These are phyloP conservation scores for Kuraishia piskuri DNA, from an alignment of 805 yeast genomes.

Conservation along the genomic window DNA sequence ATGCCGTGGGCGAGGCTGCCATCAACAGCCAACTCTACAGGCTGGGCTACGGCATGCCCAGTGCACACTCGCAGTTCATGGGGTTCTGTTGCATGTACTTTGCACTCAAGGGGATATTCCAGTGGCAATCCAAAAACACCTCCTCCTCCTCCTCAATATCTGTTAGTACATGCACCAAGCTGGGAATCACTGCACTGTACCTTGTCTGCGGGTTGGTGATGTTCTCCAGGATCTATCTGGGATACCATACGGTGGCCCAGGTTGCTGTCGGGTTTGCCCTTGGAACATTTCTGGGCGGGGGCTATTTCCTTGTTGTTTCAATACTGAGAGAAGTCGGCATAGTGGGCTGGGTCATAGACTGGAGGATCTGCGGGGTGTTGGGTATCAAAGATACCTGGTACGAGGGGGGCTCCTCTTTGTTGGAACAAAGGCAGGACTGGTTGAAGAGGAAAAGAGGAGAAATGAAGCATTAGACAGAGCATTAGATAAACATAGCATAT, in stretches of 20 bases:
- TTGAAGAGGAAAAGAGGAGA: neutral
- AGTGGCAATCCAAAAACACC: constrained; percentile 25
- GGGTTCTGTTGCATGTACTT: constrained; percentile 67
- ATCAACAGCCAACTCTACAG: constrained; percentile 20
- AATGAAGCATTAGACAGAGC: neutral
- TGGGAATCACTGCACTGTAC: constrained; percentile 21
- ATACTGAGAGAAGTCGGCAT: constrained; percentile 60
- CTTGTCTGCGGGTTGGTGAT: constrained; percentile 36
- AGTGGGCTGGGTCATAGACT: constrained; percentile 51
- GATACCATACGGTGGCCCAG: constrained; percentile 70
- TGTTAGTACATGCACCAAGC: constrained; percentile 9
- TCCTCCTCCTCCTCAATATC: constrained; percentile 10
- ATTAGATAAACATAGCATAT: neutral
- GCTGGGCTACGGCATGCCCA: constrained; percentile 89
- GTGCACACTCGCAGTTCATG: constrained; percentile 95
- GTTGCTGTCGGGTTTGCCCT: constrained; percentile 62
- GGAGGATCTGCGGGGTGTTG: constrained; percentile 44
- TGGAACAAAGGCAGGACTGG: neutral
- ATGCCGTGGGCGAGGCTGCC: constrained; percentile 15
- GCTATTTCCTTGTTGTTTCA: constrained; percentile 45
- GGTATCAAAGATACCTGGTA: constrained; percentile 51
- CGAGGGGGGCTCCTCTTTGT: neutral
- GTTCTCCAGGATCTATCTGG: constrained; percentile 65
- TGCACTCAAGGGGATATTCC: constrained; percentile 31
- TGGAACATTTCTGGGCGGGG: constrained; percentile 53